Percentiles rank a stretch among this genome's conserved stretches.
These are phyloP conservation scores for Verbascum thapsus DNA, from an alignment of 257 asterid genomes.

Conservation along the genomic window DNA sequence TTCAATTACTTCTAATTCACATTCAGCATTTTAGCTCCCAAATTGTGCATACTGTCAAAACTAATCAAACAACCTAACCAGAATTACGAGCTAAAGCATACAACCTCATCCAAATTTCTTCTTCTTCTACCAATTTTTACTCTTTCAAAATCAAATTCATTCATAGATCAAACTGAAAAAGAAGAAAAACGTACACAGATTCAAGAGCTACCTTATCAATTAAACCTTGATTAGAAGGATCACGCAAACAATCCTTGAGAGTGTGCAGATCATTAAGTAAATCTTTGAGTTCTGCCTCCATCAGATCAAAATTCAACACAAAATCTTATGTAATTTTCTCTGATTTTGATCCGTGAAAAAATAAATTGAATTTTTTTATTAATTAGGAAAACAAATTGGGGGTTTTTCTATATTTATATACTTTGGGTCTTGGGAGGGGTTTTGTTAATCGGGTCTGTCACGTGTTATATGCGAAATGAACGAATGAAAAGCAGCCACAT, in stretches of 20 bases:
- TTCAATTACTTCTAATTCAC: too few relatives aligned
- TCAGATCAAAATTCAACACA: conserved; percentile 24
- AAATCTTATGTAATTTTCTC: too few relatives aligned
- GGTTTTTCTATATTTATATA: too few relatives aligned
- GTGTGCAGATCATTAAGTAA: conserved; percentile 57
- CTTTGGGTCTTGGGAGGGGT: conserved; percentile 24
- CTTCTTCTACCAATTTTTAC: conserved; percentile 7
- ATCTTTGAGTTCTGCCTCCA: conserved; percentile 68
- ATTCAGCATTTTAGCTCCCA: too few relatives aligned
- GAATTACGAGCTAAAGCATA: not conserved
- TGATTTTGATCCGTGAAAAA: too few relatives aligned
- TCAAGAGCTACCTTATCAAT: conserved; percentile 45
- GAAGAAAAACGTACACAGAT: not conserved
- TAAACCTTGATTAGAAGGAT: conserved; percentile 46
- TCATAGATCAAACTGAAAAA: not conserved
- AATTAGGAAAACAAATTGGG: too few relatives aligned
- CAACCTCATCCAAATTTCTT: not conserved
- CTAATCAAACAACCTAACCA: not conserved
- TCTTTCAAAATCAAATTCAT: not conserved
- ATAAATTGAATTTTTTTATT: too few relatives aligned
- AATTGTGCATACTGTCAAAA: too few relatives aligned
- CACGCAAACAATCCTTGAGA: conserved; percentile 48
- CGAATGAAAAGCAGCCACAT: conserved; percentile 39
- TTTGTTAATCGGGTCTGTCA: conserved; percentile 32
- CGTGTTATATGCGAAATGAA: conserved; percentile 7